Evolutionary conservation across 2,329 filamentous ascomycete genomes (phyloP), one percentile per base, ranked within the genome.

Genomic region (Botrytis deweyae): DNA sequence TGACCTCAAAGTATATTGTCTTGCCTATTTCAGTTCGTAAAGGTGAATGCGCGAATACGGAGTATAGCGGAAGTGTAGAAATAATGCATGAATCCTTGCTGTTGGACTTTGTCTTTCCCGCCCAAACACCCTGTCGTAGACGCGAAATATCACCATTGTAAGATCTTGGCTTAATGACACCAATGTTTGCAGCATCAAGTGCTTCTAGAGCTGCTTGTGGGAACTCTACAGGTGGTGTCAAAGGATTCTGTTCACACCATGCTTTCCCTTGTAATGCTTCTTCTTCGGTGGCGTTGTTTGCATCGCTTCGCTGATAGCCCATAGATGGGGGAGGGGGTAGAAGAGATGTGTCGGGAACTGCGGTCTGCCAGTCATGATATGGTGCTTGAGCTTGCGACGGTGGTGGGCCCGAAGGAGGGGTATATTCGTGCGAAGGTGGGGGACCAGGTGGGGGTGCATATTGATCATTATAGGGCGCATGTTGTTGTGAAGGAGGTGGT

Each of bases 241-340:
- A 84, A 1, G 88, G 89, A 79, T 92, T 88, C 25, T 84, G 81
- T 7, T 80, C 76, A 78, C 91, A 93, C 92, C 92, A 95, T 25
- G 82, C 81, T 80, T 90, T 88, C 71, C 90, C 93, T 3, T 87
- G 87, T 38, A 88, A 86, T 75, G 91, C 89, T 74, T 93, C 88
- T 68, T 86, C 85, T 76, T 88, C 86, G 3, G 87, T 87, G 1
- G 93, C 90, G 81, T 95, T 95, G 80, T 89, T 90, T 3, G 90
- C 87, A 0, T 90, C 89, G 20, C 91, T 93, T 46, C 82, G 83
- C 74, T 92, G 89, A 78, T 89, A 89, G 67, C 88, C 88, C 72
- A 93, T 86, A 44, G 88, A 87, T 0, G 92, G 92, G 1, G 92
- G 92, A 0, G 92, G 92, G 1, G 92, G 92, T 62, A 94, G 88